Evolutionary conservation across 2,329 filamentous ascomycete species (phyloP).

Genomic region (Bipolaris oryzae): DNA sequence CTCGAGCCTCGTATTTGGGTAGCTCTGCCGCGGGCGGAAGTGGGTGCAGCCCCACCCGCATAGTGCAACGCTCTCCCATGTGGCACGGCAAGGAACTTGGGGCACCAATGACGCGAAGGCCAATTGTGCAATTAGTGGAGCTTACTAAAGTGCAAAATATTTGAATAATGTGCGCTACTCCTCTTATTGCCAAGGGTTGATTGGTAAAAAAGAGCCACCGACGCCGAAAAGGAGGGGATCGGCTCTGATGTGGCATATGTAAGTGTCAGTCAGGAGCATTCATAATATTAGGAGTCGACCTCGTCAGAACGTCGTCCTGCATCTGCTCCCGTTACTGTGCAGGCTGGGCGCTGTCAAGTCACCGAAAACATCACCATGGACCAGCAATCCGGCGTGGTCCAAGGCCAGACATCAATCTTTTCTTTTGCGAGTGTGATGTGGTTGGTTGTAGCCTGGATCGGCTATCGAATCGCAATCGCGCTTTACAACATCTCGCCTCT

Average conservation of each 20-base stretch:
- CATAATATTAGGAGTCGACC: constrained; percentile 22
- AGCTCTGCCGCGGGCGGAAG: background rate
- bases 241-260: constrained; percentile 5
- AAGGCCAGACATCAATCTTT: constrained; percentile 16
- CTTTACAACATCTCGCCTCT: constrained; percentile 35
- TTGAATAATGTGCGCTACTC: background rate
- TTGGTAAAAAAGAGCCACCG: constrained; percentile 6
- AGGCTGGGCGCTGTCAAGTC: constrained; percentile 8
- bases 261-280: background rate
- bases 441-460: constrained; percentile 26
- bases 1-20: background rate
- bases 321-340: constrained; percentile 12
- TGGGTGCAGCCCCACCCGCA: constrained; percentile 1
- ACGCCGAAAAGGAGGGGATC: constrained; percentile 8
- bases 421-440: constrained; percentile 21
- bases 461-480: constrained; percentile 24
- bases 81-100: constrained; percentile 2
- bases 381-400: constrained; percentile 19
- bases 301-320: constrained; percentile 14
- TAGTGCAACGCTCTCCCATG: constrained; percentile 8
- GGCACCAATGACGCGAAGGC: background rate
- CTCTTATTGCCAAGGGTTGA: constrained; percentile 4
- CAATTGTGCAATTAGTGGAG: constrained; percentile 1
- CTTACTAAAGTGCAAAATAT: background rate
- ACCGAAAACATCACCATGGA: constrained; percentile 22